phyloP scores from a whole-genome alignment of 2,329 filamentous ascomycete genomes.

The Tolypocladium amazonense region DNA sequence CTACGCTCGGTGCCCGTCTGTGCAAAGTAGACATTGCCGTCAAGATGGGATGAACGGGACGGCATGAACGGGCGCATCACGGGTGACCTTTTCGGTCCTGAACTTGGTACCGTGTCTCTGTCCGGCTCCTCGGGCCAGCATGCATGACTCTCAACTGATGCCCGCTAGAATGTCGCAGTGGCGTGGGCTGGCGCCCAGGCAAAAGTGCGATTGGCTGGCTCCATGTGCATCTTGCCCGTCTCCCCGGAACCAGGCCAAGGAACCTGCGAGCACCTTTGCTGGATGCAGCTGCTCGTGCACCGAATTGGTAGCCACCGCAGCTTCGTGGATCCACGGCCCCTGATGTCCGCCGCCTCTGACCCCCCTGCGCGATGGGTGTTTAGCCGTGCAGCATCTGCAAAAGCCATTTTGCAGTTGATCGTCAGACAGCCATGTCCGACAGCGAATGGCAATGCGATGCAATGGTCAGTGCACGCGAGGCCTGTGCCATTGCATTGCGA shows the following conservation, averaged over 20 bases:
- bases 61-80: not conserved
- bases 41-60: not conserved
- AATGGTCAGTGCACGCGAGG: not conserved
- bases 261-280: not conserved
- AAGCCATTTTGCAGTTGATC: not conserved
- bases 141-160: not conserved
- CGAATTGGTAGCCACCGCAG: not conserved
- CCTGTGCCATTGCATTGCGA: not conserved
- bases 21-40: not conserved
- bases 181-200: not conserved
- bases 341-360: not conserved
- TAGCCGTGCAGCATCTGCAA: not conserved
- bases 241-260: not conserved
- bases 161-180: not conserved
- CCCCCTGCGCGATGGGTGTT: not conserved
- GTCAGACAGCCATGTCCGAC: not conserved
- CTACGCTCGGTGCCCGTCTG: too few relatives aligned
- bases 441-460: not conserved
- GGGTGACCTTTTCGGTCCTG: too few relatives aligned
- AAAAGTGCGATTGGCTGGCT: not conserved
- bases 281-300: not conserved
- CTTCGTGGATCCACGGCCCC: not conserved
- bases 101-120: not conserved
- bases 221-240: not conserved
- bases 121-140: not conserved